Evolutionary conservation across 1,139 yeast genomes (phyloP).

Genomic region (Ogataea hybrid): DNA sequence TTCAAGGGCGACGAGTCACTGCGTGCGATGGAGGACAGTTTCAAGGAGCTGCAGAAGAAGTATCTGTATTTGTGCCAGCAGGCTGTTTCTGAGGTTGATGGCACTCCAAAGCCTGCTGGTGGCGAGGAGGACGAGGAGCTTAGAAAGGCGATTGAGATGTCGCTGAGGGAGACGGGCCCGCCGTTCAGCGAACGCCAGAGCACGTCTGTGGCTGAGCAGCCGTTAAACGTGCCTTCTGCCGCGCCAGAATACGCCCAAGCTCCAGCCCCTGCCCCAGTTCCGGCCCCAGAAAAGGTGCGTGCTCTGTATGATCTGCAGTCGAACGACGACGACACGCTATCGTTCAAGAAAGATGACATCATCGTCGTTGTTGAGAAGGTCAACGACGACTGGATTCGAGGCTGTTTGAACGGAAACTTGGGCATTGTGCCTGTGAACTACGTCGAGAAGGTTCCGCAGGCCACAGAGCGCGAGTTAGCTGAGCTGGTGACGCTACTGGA

Average conservation of each 20-base stretch:
- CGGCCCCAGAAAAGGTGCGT: conserved; percentile 53
- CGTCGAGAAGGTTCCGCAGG: conserved; percentile 75
- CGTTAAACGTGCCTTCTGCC: conserved; percentile 2
- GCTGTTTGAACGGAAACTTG: conserved; percentile 71
- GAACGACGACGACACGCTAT: conserved; percentile 66
- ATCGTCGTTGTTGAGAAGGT: conserved; percentile 86
- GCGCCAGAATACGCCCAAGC: conserved; percentile 1
- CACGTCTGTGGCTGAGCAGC: conserved; percentile 4
- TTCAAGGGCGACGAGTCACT: conserved; percentile 73
- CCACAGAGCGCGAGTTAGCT: conserved; percentile 52
- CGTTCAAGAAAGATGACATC: conserved; percentile 71
- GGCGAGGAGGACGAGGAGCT: conserved; percentile 72
- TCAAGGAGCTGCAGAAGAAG: conserved; percentile 40
- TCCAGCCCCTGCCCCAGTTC: neutral
- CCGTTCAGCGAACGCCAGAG: conserved; percentile 2
- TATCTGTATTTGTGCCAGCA: conserved; percentile 45
- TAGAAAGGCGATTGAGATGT: conserved; percentile 72
- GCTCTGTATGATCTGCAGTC: conserved; percentile 83
- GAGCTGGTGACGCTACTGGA: conserved; percentile 42
- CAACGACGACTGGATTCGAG: conserved; percentile 96
- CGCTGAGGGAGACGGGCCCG: conserved; percentile 57
- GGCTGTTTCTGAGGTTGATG: conserved; percentile 28
- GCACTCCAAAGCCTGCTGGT: conserved; percentile 19
- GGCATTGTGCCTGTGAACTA: conserved; percentile 96
- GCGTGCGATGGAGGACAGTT: conserved; percentile 65